Evolutionary conservation across 2,329 filamentous ascomycete species (phyloP).

Genomic region (Hortaea werneckii): DNA sequence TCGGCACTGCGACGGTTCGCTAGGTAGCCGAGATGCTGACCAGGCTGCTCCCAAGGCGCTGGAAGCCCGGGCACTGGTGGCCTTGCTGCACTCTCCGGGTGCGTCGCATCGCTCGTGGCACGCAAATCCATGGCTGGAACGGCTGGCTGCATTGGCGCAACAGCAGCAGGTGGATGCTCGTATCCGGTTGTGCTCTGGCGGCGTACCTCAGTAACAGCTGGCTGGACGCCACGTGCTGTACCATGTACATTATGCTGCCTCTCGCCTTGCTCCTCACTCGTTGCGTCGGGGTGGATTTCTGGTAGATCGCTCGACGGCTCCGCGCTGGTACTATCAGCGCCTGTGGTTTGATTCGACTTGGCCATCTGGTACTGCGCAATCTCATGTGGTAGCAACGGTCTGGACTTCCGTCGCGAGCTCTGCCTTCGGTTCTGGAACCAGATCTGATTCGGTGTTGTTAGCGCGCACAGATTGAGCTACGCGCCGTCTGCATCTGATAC

Average conservation of each 20-base stretch:
- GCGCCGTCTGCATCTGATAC: constrained; percentile 22
- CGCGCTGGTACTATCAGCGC: neutral
- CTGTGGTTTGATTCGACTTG: constrained; percentile 5
- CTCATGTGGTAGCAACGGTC: constrained; percentile 70
- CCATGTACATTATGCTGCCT: neutral
- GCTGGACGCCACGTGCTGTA: neutral
- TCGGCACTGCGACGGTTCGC: constrained; percentile 37
- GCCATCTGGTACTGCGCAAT: constrained; percentile 38
- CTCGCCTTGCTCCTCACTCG: neutral
- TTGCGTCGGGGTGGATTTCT: neutral
- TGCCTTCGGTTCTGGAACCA: constrained; percentile 97
- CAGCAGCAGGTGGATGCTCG: neutral
- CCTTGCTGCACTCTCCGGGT: too few species aligned
- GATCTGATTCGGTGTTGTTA: constrained; percentile 48
- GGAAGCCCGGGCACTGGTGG: neutral
- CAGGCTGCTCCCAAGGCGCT: neutral
- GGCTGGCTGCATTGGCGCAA: neutral
- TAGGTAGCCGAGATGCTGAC: constrained; percentile 24
- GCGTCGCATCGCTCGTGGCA: too few species aligned
- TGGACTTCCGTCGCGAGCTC: constrained; percentile 81
- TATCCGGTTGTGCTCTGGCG: neutral
- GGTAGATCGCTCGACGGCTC: neutral
- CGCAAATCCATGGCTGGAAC: neutral
- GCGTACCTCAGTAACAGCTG: neutral
- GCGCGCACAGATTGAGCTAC: neutral